Evolutionary conservation across 495 filamentous ascomycete genomes (phyloP).

Genomic region (Xylaria cubensis): DNA sequence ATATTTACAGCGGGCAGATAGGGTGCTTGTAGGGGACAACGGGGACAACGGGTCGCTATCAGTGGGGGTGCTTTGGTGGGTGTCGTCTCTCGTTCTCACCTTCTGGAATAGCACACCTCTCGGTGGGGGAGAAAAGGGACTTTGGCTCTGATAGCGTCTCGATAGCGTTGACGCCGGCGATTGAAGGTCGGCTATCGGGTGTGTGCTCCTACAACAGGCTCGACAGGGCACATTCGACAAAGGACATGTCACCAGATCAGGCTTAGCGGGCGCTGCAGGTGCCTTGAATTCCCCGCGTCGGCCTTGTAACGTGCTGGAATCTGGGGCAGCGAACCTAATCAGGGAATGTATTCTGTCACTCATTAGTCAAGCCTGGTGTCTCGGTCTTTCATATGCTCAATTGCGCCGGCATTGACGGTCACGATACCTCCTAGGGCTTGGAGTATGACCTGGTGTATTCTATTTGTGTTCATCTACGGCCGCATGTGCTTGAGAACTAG

Average conservation of each 20-base stretch:
- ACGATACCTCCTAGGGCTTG: slow-evolving; percentile 16
- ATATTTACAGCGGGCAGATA: background rate
- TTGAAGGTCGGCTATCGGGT: slow-evolving; percentile 19
- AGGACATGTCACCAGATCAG: slow-evolving; percentile 10
- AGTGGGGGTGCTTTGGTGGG: background rate
- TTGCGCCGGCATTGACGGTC: slow-evolving; percentile 20
- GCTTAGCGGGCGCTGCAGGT: background rate
- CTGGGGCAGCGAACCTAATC: slow-evolving; percentile 16
- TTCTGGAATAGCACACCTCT: slow-evolving; percentile 15
- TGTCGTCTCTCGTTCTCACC: slow-evolving; percentile 4
- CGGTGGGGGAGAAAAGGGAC: background rate
- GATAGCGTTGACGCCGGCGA: background rate
- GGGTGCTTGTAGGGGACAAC: background rate
- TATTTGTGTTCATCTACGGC: background rate
- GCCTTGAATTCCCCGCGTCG: slow-evolving; percentile 10
- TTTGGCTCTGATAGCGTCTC: slow-evolving; percentile 3
- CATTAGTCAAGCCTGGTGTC: slow-evolving; percentile 21
- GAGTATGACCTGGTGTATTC: background rate
- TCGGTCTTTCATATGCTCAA: slow-evolving; percentile 24
- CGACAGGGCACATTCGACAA: background rate
- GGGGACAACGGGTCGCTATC: slow-evolving; percentile 6
- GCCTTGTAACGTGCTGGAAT: slow-evolving; percentile 16
- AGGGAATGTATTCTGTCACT: slow-evolving; percentile 17
- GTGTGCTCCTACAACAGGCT: background rate
- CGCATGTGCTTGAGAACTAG: background rate